Percentiles rank a stretch among this genome's conserved stretches.
Conservation (phyloP, 2,329 filamentous ascomycete genomes). For the Lecanicillium sp. region DNA sequence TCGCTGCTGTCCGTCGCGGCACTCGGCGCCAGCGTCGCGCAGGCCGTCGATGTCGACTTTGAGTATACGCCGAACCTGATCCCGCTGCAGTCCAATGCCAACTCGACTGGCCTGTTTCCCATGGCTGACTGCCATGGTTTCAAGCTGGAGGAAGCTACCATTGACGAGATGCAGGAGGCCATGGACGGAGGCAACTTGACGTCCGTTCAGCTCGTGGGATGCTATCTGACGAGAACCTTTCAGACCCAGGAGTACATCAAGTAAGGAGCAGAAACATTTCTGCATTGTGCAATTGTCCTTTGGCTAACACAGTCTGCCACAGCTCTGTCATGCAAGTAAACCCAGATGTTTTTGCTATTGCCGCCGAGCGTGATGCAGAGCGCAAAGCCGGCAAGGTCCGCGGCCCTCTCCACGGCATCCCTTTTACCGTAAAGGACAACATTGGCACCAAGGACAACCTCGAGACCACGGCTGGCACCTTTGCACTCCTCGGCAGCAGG, state of each 20-base stretch:
- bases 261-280: conserved; percentile 27
- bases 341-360: conserved; percentile 58
- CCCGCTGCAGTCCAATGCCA: conserved; percentile 27
- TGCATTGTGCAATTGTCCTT: neutral
- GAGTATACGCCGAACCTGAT: conserved; percentile 21
- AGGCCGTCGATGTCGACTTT: conserved; percentile 6
- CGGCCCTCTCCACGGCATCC: conserved; percentile 67
- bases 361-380: conserved; percentile 52
- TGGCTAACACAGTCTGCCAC: neutral
- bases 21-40: conserved; percentile 1
- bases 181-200: conserved; percentile 49
- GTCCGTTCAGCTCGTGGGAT: conserved; percentile 49
- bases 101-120: conserved; percentile 41
- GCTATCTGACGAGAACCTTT: conserved; percentile 52
- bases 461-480: conserved; percentile 67
- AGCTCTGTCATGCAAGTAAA: conserved; percentile 59
- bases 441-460: conserved; percentile 61
- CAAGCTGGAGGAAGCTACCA: conserved; percentile 59
- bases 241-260: conserved; percentile 60
- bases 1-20: conserved; percentile 3
- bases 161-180: conserved; percentile 57
- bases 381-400: conserved; percentile 46
- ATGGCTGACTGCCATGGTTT: conserved; percentile 56
- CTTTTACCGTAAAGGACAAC: conserved; percentile 69
- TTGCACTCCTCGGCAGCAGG: conserved; percentile 56